Percentiles rank a stretch among this genome's conserved stretches.
Evolutionary conservation across 108 stramenopile genomes (phyloP).

Genomic region (Skeletonema marinoi): DNA sequence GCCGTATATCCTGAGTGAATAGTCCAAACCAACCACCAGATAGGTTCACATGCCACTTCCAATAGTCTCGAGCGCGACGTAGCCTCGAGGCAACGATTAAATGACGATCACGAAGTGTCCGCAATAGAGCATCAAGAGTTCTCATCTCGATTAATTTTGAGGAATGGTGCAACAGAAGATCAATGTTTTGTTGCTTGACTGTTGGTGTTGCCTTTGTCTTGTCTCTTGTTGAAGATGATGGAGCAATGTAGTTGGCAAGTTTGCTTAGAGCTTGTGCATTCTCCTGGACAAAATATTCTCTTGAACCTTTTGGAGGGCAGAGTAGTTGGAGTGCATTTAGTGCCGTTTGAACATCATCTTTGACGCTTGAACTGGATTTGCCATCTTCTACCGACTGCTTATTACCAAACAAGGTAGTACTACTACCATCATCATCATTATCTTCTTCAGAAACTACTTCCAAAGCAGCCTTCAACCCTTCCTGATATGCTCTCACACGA

Average conservation of each 20-base stretch:
- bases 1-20: neutral
- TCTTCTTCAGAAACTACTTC: neutral
- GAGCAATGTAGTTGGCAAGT: slow-evolving; percentile 20
- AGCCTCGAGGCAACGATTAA: slow-evolving; percentile 60
- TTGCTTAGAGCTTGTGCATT: slow-evolving; percentile 26
- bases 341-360: slow-evolving; percentile 25
- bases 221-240: neutral
- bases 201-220: slow-evolving; percentile 14
- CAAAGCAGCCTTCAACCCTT: slow-evolving; percentile 30
- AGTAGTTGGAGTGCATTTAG: slow-evolving; percentile 24
- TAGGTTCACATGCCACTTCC: slow-evolving; percentile 60
- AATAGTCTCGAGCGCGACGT: slow-evolving; percentile 56
- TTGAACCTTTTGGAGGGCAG: slow-evolving; percentile 36
- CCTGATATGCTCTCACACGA: slow-evolving; percentile 50
- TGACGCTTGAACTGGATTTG: neutral
- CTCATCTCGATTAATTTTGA: slow-evolving; percentile 58
- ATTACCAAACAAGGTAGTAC: slow-evolving; percentile 39
- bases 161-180: slow-evolving; percentile 20
- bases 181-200: slow-evolving; percentile 25
- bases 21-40: slow-evolving; percentile 28
- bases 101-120: slow-evolving; percentile 71
- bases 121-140: slow-evolving; percentile 63
- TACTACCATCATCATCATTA: slow-evolving; percentile 33
- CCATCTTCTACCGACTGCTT: neutral
- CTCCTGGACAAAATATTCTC: slow-evolving; percentile 40